phyloP scores from a whole-genome alignment of 352 stramenopile species.

The Globisporangium abappressorium region DNA sequence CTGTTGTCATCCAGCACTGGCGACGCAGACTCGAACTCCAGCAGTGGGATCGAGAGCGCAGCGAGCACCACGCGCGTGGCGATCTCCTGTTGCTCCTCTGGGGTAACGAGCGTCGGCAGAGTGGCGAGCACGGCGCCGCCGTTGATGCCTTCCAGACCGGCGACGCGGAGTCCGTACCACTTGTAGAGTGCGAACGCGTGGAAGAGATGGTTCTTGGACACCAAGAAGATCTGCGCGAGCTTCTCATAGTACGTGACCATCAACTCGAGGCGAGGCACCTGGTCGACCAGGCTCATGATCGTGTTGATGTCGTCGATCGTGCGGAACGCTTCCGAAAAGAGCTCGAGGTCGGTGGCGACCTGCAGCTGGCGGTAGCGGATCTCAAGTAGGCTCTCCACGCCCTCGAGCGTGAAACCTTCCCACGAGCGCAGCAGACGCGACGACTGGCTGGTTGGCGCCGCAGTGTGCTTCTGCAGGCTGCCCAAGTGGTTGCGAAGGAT shows the following conservation, averaged over 20 bases:
- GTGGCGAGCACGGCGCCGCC: slow-evolving; percentile 34
- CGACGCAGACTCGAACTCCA: slow-evolving; percentile 59
- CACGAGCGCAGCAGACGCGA: slow-evolving; percentile 90
- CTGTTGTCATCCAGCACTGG: slow-evolving; percentile 58
- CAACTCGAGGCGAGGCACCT: slow-evolving; percentile 91
- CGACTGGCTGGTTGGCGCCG: slow-evolving; percentile 66
- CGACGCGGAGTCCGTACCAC: slow-evolving; percentile 92
- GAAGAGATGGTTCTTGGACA: slow-evolving; percentile 97
- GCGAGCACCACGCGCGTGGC: slow-evolving; percentile 91
- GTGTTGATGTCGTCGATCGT: slow-evolving; percentile 99
- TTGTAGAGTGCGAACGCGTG: slow-evolving; percentile 97
- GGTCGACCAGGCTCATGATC: slow-evolving; percentile 90
- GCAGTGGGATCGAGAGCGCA: slow-evolving; percentile 91
- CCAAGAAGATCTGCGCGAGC: slow-evolving; percentile 96
- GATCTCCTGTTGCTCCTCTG: slow-evolving; percentile 81
- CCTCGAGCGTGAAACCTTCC: slow-evolving; percentile 95
- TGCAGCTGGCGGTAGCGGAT: slow-evolving; percentile 97
- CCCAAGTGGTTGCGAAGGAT: slow-evolving; percentile 96
- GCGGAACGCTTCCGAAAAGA: slow-evolving; percentile 98
- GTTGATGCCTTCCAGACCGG: slow-evolving; percentile 71
- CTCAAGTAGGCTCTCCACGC: slow-evolving; percentile 95
- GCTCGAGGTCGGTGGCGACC: slow-evolving; percentile 91
- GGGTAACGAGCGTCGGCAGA: slow-evolving; percentile 49
- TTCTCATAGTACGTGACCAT: slow-evolving; percentile 99
- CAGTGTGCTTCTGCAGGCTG: slow-evolving; percentile 92